Base-by-base conservation (phyloP, 495 filamentous ascomycete genomes). In the Pseudotulostoma volvatum region DNA sequence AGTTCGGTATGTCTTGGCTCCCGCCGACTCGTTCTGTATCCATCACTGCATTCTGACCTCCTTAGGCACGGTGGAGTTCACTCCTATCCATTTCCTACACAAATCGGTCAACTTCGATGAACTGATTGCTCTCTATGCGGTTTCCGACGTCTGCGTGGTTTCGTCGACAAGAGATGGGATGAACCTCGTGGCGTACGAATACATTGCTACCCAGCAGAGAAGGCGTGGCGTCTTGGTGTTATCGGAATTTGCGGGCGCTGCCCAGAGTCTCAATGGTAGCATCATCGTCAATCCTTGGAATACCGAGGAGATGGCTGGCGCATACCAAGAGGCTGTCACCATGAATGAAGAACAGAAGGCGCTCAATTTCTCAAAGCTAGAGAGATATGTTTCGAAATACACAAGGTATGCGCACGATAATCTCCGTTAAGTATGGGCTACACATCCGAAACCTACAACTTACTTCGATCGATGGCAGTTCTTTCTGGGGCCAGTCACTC, bases 401-500 rank as follows among this genome's bases (percentile, higher is more conserved):
- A 92, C 84, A 32, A n/a, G n/a, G n/a, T n/a, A n/a, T n/a, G n/a
- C n/a, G n/a, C n/a, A n/a, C n/a, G n/a, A n/a, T n/a, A n/a, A n/a
- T n/a, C n/a, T n/a, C n/a, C n/a, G n/a, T n/a, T n/a, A n/a, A n/a
- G n/a, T n/a, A n/a, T n/a, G n/a, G n/a, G n/a, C n/a, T n/a, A n/a
- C n/a, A n/a, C n/a, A n/a, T n/a, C n/a, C n/a, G n/a, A n/a, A n/a
- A n/a, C n/a, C n/a, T n/a, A n/a, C n/a, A n/a, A n/a, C n/a, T n/a
- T n/a, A n/a, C 2, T 3, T n/a, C n/a, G n/a, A n/a, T n/a, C n/a
- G n/a, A n/a, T n/a, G n/a, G n/a, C n/a, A 92, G 84, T 59, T 82
- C 87, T 8, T 95, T 92, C 76, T 97, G 88, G 88, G 90, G 88
- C n/a, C 71, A 88, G 52, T 84, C 77, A 38, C 95, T 97, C 46